These are phyloP conservation scores for Salix suchowensis DNA, from an alignment of 345 rosid genomes.

Conservation along the genomic window DNA sequence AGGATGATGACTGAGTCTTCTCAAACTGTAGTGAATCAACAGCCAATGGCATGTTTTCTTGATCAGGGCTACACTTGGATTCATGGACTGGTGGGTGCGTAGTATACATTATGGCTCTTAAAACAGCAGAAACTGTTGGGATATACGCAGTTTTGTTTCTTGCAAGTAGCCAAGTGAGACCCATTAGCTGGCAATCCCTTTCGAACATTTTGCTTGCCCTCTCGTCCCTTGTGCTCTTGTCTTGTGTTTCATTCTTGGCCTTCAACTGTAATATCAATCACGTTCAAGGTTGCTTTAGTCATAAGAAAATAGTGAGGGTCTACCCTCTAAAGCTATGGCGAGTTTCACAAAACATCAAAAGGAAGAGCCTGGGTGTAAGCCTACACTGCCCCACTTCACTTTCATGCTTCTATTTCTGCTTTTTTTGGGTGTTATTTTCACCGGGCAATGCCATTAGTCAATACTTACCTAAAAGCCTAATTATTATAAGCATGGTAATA, in stretches of 20 bases:
- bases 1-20: slow-evolving; percentile 39
- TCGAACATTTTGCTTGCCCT: slow-evolving; percentile 84
- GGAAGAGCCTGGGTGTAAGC: not conserved
- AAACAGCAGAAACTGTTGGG: slow-evolving; percentile 93
- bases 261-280: slow-evolving; percentile 46
- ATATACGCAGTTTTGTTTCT: slow-evolving; percentile 93
- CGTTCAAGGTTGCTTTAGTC: slow-evolving; percentile 9
- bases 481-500: not conserved
- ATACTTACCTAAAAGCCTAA: not conserved
- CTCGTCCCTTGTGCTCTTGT: slow-evolving; percentile 7
- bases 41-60: slow-evolving; percentile 99
- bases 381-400: slow-evolving; percentile 4
- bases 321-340: slow-evolving; percentile 26
- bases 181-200: slow-evolving; percentile 95
- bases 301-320: slow-evolving; percentile 3
- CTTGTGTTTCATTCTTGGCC: slow-evolving; percentile 44
- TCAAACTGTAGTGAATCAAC: slow-evolving; percentile 92
- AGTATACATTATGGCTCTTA: slow-evolving; percentile 91
- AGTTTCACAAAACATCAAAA: slow-evolving; percentile 28
- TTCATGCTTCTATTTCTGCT: not conserved
- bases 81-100: slow-evolving; percentile 61
- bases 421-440: not conserved
- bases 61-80: slow-evolving; percentile 90
- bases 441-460: not conserved
- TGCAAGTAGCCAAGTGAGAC: slow-evolving; percentile 95